A percentile compares a stretch with the other conserved stretches of the same genome.
These are phyloP conservation scores for Beauveria rudraprayagi DNA, from an alignment of 2,329 filamentous ascomycete species.

Conservation along the genomic window DNA sequence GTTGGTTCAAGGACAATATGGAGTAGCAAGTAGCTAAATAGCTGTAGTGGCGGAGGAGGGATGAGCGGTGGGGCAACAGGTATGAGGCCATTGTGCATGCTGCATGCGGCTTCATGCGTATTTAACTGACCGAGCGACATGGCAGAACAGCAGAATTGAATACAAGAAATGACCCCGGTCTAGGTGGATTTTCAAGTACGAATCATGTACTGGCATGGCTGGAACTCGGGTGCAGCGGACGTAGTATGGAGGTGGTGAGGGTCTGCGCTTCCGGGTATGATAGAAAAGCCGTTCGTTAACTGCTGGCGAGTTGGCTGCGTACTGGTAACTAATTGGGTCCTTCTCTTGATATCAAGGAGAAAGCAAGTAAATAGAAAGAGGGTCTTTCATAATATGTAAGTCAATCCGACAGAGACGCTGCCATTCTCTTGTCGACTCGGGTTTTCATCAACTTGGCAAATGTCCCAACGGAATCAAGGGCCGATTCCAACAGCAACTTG, in stretches of 20 bases:
- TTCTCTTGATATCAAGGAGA: no score
- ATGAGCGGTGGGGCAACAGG: background rate
- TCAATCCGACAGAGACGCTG: background rate
- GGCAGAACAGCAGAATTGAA: background rate
- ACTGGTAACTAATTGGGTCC: no score
- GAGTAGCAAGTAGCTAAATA: no score
- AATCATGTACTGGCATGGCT: no score
- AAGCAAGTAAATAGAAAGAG: no score
- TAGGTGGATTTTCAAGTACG: no score
- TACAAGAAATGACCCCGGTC: no score
- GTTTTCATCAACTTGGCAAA: background rate
- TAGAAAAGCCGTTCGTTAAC: no score
- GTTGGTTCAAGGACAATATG: background rate
- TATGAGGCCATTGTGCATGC: background rate
- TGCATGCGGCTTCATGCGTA: background rate
- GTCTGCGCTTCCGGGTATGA: no score
- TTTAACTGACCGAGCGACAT: background rate
- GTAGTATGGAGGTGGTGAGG: no score
- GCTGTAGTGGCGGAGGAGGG: background rate
- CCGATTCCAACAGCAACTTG: constrained; percentile 1
- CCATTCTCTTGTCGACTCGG: background rate
- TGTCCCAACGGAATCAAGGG: constrained; percentile 4
- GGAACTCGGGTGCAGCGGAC: no score
- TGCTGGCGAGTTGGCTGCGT: no score
- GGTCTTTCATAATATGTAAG: background rate